Evolutionary conservation across 108 stramenopile genomes (phyloP).

Genomic region (Phaeodactylum tricornutum): DNA sequence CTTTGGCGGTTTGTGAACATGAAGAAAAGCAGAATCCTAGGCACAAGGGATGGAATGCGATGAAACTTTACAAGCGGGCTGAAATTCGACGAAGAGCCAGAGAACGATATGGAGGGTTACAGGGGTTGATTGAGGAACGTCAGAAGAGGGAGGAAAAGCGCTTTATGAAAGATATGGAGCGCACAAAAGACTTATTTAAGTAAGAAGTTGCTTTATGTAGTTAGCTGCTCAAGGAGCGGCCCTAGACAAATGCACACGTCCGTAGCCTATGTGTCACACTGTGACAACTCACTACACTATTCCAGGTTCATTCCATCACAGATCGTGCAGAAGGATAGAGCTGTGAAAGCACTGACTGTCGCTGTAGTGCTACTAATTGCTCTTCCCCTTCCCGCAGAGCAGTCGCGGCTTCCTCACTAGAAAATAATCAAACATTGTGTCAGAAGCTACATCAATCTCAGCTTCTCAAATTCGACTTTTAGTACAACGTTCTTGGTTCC

Average conservation of each 20-base stretch:
- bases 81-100: conserved; percentile 60
- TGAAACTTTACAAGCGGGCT: conserved; percentile 61
- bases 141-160: conserved; percentile 39
- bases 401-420: conserved; percentile 46
- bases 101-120: conserved; percentile 60
- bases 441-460: no score
- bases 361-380: conserved; percentile 54
- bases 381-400: conserved; percentile 49
- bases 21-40: conserved; percentile 63
- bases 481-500: no score
- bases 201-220: no score
- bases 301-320: conserved; percentile 61
- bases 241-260: no score
- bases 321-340: conserved; percentile 64
- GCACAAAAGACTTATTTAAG: conserved; percentile 39
- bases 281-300: no score
- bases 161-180: conserved; percentile 51
- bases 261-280: no score
- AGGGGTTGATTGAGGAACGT: conserved; percentile 54
- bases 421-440: no score
- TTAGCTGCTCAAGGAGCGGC: no score
- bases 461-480: no score
- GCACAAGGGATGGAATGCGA: conserved; percentile 42
- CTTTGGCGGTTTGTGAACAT: conserved; percentile 61
- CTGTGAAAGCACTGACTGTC: conserved; percentile 50